Base-by-base conservation (phyloP, 2,329 filamentous ascomycete species). In the Aspergillus pseudoglaucus region DNA sequence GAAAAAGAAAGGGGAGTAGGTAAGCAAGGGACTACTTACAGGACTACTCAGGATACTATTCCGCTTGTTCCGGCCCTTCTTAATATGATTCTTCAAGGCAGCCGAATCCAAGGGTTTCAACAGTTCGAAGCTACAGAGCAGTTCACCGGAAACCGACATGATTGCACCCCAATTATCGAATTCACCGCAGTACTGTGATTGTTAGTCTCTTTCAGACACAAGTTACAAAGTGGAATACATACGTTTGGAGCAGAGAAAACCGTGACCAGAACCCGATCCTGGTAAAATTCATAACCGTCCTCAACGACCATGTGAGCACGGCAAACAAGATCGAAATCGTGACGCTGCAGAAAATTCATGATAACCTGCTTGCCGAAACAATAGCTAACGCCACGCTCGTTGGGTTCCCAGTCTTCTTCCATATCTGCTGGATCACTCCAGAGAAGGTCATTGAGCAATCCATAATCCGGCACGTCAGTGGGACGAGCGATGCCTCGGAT, bases 131-230 rank as follows among this genome's bases (percentile, higher is more conserved):
- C 90, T 96, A 73, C 93, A 98, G 1, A 98, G 81, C 45, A 98
- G 73, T 68, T 97, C 93, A 12, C 82, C 82, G 1, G 90, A 96
- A 18, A 98, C 93, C 2, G 91, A 95, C 93, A 98, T 98, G 57
- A 97, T 90, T 12, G 93, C 93, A 17, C 93, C 93, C 89, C 93
- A 97, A 55, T 98, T 98, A 66, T 98, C 93, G 58, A 98, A 98
- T 69, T 98, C 93, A 57, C 93, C 93, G 61, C 93, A 98, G 64
- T 98, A 97, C 88, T 95, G 33, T n/a, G 37, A 41, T 15, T 14
- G 14, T 12, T 33, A 25, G 12, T 22, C 9, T 15, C 23, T 17
- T 41, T 8, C 18, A 42, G 8, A 15, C 17, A 43, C 5, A 42
- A 23, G 22, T 35, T 35, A 37, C 33, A n/a, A 37, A 37, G 9